Evolutionary conservation across 1,284 basidiomycete species (phyloP).

Genomic region (Ganoderma sinense): DNA sequence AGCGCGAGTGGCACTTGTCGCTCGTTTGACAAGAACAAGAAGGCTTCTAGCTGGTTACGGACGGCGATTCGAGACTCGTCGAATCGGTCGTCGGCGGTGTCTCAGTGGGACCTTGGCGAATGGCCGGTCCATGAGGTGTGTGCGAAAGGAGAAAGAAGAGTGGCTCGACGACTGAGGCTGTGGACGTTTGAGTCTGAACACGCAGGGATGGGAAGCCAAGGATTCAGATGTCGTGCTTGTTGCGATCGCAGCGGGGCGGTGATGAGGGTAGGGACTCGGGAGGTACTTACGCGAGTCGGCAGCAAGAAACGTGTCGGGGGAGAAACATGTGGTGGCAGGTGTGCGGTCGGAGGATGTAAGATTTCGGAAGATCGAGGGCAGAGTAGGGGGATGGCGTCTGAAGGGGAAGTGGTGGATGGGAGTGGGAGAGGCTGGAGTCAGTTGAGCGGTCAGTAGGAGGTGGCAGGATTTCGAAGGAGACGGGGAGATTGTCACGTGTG

Average conservation of each 20-base stretch:
- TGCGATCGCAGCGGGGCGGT: constrained; percentile 18
- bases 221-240: constrained; percentile 18
- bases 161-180: constrained; percentile 1
- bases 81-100: constrained; percentile 6
- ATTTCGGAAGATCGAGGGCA: constrained; percentile 6
- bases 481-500: constrained; percentile 22
- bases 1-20: constrained; percentile 15
- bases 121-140: background rate
- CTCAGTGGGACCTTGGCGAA: constrained; percentile 5
- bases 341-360: constrained; percentile 15
- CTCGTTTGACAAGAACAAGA: constrained; percentile 23
- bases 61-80: constrained; percentile 21
- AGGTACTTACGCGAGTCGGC: constrained; percentile 12
- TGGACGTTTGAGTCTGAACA: background rate
- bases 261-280: constrained; percentile 14
- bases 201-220: background rate
- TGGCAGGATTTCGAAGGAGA: constrained; percentile 8
- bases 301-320: constrained; percentile 13
- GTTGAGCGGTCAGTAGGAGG: constrained; percentile 4
- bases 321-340: constrained; percentile 3
- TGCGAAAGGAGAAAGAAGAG: background rate
- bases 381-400: background rate
- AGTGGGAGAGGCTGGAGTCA: constrained; percentile 6
- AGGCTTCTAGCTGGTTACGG: constrained; percentile 27
- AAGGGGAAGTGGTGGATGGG: background rate